phyloP scores from a whole-genome alignment of 352 stramenopile species.

The Phytopythium helicoides region DNA sequence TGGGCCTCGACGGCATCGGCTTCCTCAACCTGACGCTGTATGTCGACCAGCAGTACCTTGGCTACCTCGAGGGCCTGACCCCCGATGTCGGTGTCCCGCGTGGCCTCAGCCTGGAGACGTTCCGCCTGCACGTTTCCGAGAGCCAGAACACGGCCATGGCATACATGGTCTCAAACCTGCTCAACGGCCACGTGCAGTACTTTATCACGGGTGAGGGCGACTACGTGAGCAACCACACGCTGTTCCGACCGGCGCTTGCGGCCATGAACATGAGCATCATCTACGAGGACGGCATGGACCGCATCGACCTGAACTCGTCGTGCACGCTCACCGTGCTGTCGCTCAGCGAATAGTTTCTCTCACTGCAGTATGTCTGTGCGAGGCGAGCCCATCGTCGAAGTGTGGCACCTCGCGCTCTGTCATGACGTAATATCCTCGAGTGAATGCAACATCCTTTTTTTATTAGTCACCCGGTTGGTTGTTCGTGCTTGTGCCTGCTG shows the following conservation, averaged over 20 bases:
- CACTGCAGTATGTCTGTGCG: background rate
- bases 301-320: constrained; percentile 29
- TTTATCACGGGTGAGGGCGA: constrained; percentile 46
- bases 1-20: constrained; percentile 55
- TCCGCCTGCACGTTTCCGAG: constrained; percentile 23
- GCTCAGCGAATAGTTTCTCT: constrained; percentile 6
- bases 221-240: constrained; percentile 31
- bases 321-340: constrained; percentile 21
- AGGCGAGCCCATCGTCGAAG: no score
- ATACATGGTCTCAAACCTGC: constrained; percentile 42
- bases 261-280: constrained; percentile 57
- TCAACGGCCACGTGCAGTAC: constrained; percentile 40
- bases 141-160: constrained; percentile 23
- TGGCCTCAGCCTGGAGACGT: constrained; percentile 30
- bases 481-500: no score
- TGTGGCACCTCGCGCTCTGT: background rate
- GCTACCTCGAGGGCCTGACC: constrained; percentile 41
- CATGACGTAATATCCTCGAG: background rate
- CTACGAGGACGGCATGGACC: constrained; percentile 38
- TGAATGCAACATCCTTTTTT: no score
- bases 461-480: no score
- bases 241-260: constrained; percentile 39
- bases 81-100: constrained; percentile 42
- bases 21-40: constrained; percentile 70
- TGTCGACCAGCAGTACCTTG: constrained; percentile 53